These are phyloP conservation scores for Rhynchosporium secalis DNA, from an alignment of 2,329 filamentous ascomycete genomes.

Conservation along the genomic window DNA sequence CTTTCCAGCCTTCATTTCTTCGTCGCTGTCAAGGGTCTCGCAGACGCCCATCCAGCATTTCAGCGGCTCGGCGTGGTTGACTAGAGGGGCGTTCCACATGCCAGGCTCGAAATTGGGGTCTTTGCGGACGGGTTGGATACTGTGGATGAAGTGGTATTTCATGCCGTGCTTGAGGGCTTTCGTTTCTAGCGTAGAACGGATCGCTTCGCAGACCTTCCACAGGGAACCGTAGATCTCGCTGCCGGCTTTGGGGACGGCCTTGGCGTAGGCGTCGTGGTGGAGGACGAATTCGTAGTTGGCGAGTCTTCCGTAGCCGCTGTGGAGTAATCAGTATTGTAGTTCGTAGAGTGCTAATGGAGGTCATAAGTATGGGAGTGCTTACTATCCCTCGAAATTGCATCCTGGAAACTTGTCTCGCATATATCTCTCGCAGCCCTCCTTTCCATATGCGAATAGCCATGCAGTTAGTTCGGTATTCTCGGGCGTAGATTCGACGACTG, in stretches of 20 bases:
- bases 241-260: neutral
- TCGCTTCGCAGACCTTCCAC: slow-evolving; percentile 7
- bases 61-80: neutral
- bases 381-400: neutral
- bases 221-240: slow-evolving; percentile 1
- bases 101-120: slow-evolving; percentile 1
- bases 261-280: slow-evolving; percentile 6
- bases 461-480: slow-evolving; percentile 1
- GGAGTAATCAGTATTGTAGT: neutral
- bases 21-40: slow-evolving; percentile 2
- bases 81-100: neutral
- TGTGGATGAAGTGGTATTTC: neutral
- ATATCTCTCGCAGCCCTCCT: slow-evolving; percentile 4
- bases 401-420: slow-evolving; percentile 6
- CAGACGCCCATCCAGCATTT: slow-evolving; percentile 12
- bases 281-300: slow-evolving; percentile 8
- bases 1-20: neutral
- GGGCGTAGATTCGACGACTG: neutral
- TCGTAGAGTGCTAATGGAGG: neutral
- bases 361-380: neutral
- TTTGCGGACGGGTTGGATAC: neutral
- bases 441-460: slow-evolving; percentile 13
- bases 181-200: neutral
- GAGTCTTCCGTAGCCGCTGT: neutral
- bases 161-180: slow-evolving; percentile 14